Percentiles rank a stretch among this genome's conserved stretches.
Conservation (phyloP, 148 eudicot genomes). For the Cornus kousa region DNA sequence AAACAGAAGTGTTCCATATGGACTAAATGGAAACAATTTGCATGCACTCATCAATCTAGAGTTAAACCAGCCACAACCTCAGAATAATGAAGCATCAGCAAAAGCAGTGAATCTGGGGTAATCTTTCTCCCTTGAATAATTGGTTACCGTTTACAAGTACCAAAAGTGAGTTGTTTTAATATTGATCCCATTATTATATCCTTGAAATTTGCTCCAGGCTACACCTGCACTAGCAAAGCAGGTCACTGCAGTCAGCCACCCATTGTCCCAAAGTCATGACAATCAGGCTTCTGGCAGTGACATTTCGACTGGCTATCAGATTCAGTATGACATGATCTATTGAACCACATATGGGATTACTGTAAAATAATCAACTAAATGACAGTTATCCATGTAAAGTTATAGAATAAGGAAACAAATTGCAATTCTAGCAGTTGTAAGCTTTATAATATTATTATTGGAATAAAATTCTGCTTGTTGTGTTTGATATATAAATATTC, state of each 20-base stretch:
- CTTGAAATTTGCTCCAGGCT: constrained; percentile 39
- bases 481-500: background rate
- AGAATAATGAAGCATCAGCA: constrained; percentile 23
- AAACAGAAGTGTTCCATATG: constrained; percentile 29
- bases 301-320: constrained; percentile 3
- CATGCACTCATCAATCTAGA: constrained; percentile 46
- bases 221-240: constrained; percentile 40
- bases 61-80: constrained; percentile 50
- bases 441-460: background rate
- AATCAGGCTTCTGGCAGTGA: constrained; percentile 3
- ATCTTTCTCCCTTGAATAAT: background rate
- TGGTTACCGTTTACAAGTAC: background rate
- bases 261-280: background rate
- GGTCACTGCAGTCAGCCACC: constrained; percentile 3
- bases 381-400: background rate
- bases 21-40: constrained; percentile 20
- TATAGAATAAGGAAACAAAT: background rate
- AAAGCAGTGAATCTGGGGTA: constrained; percentile 22
- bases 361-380: background rate
- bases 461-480: background rate
- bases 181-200: constrained; percentile 8
- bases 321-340: background rate
- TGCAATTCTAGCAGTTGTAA: background rate
- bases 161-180: background rate
- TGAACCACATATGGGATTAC: background rate